Evolutionary conservation across 148 eudicot species (phyloP).

Genomic region (Nyssa sinensis): DNA sequence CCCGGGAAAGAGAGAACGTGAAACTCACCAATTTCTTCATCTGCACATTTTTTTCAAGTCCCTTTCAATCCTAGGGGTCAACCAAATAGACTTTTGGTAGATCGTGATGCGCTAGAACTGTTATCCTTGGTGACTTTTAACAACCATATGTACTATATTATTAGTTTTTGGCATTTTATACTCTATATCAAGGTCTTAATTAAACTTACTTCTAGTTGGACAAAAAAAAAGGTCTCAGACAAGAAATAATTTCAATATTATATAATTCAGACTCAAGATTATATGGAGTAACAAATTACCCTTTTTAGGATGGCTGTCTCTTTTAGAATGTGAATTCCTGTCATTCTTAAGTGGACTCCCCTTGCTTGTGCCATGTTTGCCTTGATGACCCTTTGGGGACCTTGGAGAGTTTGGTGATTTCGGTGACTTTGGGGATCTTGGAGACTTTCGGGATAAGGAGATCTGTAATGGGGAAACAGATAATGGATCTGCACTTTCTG

Average conservation of each 20-base stretch:
- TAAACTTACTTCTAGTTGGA: no score
- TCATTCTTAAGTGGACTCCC: slow-evolving; percentile 21
- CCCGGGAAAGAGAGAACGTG: not conserved
- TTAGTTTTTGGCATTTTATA: no score
- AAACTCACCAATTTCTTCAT: not conserved
- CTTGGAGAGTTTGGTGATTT: not conserved
- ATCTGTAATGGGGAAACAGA: slow-evolving; percentile 11
- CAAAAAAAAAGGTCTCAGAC: no score
- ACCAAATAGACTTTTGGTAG: no score
- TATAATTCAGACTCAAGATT: not conserved
- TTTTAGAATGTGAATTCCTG: slow-evolving; percentile 13
- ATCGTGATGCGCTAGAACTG: no score
- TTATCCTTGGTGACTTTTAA: no score
- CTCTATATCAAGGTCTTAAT: no score
- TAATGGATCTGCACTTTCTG: slow-evolving; percentile 16
- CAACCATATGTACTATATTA: no score
- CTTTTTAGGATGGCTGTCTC: slow-evolving; percentile 15
- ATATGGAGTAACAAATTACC: slow-evolving; percentile 4
- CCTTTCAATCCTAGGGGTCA: no score
- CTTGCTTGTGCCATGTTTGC: slow-evolving; percentile 15
- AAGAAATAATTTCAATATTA: no score
- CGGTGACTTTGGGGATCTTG: slow-evolving; percentile 12
- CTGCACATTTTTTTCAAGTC: not conserved
- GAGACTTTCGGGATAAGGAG: not conserved
- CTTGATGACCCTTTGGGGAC: slow-evolving; percentile 4